Evolutionary conservation across 495 filamentous ascomycete genomes (phyloP).

Genomic region (Geopyxis carbonaria): DNA sequence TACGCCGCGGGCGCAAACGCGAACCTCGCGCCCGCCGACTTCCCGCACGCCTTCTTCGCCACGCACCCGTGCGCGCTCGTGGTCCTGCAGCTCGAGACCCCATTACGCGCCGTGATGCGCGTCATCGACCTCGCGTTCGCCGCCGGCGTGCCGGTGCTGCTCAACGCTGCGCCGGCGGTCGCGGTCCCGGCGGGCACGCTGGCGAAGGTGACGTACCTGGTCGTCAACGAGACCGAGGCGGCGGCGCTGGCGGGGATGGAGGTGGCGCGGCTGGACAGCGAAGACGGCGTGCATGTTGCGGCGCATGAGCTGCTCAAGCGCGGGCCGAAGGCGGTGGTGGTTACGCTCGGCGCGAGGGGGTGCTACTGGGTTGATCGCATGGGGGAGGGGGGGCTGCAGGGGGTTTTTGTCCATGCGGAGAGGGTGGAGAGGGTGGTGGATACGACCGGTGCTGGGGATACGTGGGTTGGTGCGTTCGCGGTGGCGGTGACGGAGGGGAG

Average conservation of each 20-base stretch:
- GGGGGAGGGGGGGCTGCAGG: constrained; percentile 30
- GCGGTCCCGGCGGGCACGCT: constrained; percentile 51
- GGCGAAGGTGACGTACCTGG: constrained; percentile 51
- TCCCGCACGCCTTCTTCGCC: constrained; percentile 29
- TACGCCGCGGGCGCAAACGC: constrained; percentile 68
- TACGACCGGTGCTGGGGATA: constrained; percentile 89
- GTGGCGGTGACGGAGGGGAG: constrained; percentile 41
- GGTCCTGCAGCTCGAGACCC: constrained; percentile 81
- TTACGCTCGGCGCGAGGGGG: constrained; percentile 70
- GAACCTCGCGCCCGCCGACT: too few relatives aligned
- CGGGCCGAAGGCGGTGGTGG: constrained; percentile 58
- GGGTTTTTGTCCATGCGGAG: constrained; percentile 32
- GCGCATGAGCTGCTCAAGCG: constrained; percentile 40
- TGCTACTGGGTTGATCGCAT: constrained; percentile 38
- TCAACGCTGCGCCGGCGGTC: constrained; percentile 77
- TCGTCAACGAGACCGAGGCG: constrained; percentile 87
- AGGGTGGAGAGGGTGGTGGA: constrained; percentile 59
- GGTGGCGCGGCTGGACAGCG: constrained; percentile 32
- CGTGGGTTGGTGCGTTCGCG: constrained; percentile 80
- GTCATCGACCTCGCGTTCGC: constrained; percentile 39
- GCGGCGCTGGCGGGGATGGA: constrained; percentile 43
- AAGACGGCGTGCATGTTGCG: constrained; percentile 29
- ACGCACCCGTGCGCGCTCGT: constrained; percentile 31
- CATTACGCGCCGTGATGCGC: constrained; percentile 48
- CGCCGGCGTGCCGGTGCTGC: constrained; percentile 29